Evolutionary conservation across 495 filamentous ascomycete genomes (phyloP), one percentile per base, ranked within the genome.

Genomic region (Aspergillus bridgeri): DNA sequence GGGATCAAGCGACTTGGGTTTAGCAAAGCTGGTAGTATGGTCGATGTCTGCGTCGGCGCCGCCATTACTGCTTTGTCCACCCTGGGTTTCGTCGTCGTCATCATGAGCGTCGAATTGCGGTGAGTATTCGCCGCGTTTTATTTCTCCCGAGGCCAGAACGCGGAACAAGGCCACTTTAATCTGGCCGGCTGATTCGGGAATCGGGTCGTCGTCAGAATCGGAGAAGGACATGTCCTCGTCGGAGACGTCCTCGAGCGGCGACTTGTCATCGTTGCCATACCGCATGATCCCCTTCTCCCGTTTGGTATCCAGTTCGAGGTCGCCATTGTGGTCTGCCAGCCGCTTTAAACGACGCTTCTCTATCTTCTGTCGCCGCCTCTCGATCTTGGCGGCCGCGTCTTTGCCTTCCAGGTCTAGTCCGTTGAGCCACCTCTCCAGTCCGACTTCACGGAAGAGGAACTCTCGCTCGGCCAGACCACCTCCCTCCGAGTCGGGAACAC

Each of bases 151-250:
- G 7, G 95, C 95, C 53, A 98, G 77, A 3, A 99, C 94, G 13
- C 94, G 86, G 71, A 96, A 98, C 70, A 99, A 82, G 33, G 95
- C 92, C 23, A 99, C 90, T 73, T 98, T 97, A 75, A 99, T 99
- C 75, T 99, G 94, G 17, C 94, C 94, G 2, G 94, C 89, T 11
- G 94, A 91, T 76, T 98, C 94, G 6, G 93, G 92, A 22, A 89
- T 85, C 42, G 91, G 92, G 64, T 96, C 94, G 65, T 96, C 88
- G 50, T 92, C 89, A 1, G 89, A 91, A 56, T 91, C 89, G 2
- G 88, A 89, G 59, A 84, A 78, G 18, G 86, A 85, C 50, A 83
- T 77, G 51, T 86, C 73, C 24, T 83, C 86, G 56, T 92, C 89
- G 8, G 85, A 86, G 17, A 91, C 77, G 51, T 84, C 81, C 63